Base-by-base conservation (phyloP, 1,284 basidiomycete species). In the Austroboletus novae-zelandiae region DNA sequence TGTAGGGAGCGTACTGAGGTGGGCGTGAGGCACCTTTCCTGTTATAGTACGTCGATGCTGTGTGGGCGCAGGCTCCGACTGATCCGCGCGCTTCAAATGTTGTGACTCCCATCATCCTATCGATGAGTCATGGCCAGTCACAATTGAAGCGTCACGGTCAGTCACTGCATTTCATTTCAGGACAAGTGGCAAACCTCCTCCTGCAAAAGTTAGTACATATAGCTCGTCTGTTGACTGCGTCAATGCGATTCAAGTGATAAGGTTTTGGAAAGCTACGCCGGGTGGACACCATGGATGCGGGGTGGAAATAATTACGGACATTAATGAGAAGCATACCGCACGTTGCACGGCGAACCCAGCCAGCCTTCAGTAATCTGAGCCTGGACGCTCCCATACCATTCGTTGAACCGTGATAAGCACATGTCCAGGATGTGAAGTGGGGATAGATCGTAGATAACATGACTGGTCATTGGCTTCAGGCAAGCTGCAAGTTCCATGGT, bases 41-140 rank as follows among this genome's bases (percentile, higher is more conserved):
- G 32, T 11, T 35, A 1, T n/a, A 34, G 45, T 40, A 65, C 52
- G 46, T 44, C 17, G 48, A 51, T 61, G 65, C 64, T 67, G 64
- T 63, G 64, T 20, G 5, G 14, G 4, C 7, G 34, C 34, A 6
- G 36, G n/a, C n/a, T n/a, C n/a, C n/a, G n/a, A n/a, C n/a, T n/a
- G n/a, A n/a, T n/a, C n/a, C 5, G 15, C 11, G 11, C 31, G 37
- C 39, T 40, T 31, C 43, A 17, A 46, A 23, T 23, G 20, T n/a
- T 23, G 20, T 35, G 29, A 18, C 32, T 42, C 13, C 2, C 29
- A 62, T 62, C 62, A 67, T 66, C 65, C 64, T 58, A 66, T 67
- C 62, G 20, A 23, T 23, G 20, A 23, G 20, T 23, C n/a, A n/a
- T n/a, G n/a, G n/a, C n/a, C n/a, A n/a, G n/a, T n/a, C 20, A 23